Evolutionary conservation across 306 rosid genomes (phyloP), one percentile per base, ranked within the genome.

Genomic region (Inga oerstediana): DNA sequence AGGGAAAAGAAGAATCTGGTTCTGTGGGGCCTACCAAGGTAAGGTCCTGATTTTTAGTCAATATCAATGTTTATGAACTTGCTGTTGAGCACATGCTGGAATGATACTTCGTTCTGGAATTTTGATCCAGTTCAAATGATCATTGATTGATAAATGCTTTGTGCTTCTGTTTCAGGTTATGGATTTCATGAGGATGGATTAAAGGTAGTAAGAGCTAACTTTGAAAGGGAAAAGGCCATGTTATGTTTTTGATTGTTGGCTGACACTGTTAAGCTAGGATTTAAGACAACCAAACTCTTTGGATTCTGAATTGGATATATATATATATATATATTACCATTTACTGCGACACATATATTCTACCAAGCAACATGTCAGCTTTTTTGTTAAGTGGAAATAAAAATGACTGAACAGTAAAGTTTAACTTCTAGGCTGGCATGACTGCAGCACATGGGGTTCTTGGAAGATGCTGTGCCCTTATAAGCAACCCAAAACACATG

Each of bases 141-240:
- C 39, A 27, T 5, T 64, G 69, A 35, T 71, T 82, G 77, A 49
- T 87, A 34, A 51, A 10, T 72, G 48, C 66, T 16, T 30, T 87
- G 37, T 39, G 45, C 19, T 37, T 77, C 80, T 56, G 27, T 72
- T 83, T 86, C 95, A 95, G 98, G 98, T 83, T 92, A 92, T 88
- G 98, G 98, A 56, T 95, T 95, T 88, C 98, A 93, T 75, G 98
- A 95, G 84, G 98, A 93, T 89, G 98, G 98, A 84, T 69, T 95
- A 45, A 93, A 95, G 98, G 98, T 93, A 83, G 68, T 24, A 30
- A 67, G 56, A 79, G 54, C 73, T 43, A 37, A 24, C 80, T 41
- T 81, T 65, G 65, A 79, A 59, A 19, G 79, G 27, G 3, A 45
- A 58, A n/a, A 66, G 6, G 10, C 72, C 58, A 83, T 76, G n/a